Percentiles rank a stretch among this genome's conserved stretches.
Evolutionary conservation across 176 grass and related monocot genomes (phyloP).

Genomic region (Typha latifolia): DNA sequence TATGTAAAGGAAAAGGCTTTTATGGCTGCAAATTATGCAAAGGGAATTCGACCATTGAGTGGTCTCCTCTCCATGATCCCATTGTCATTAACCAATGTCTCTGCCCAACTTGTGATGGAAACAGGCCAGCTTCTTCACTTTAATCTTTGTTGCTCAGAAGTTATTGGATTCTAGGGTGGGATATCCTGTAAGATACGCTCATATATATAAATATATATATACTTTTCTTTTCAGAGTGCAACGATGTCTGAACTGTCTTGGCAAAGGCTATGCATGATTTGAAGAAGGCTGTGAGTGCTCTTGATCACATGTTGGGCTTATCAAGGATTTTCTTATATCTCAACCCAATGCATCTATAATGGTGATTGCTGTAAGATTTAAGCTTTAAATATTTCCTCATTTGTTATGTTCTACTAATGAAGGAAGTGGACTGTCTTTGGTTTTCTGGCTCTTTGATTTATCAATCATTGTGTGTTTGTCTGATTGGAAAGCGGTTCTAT

Average conservation of each 20-base stretch:
- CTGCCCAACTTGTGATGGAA: slow-evolving; percentile 90
- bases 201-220: not conserved
- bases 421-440: too few relatives aligned
- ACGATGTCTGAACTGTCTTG: slow-evolving; percentile 78
- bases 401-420: too few relatives aligned
- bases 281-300: not conserved
- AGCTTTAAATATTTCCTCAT: not conserved
- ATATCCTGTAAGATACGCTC: not conserved
- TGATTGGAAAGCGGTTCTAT: too few relatives aligned
- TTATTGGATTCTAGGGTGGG: not conserved
- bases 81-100: slow-evolving; percentile 78
- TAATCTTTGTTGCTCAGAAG: not conserved
- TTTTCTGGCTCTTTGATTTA: too few relatives aligned
- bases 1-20: slow-evolving; percentile 70
- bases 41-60: slow-evolving; percentile 54
- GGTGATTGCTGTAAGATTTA: not conserved
- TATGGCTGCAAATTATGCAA: slow-evolving; percentile 81
- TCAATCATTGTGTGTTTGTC: too few relatives aligned
- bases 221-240: slow-evolving; percentile 39
- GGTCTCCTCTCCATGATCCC: slow-evolving; percentile 84
- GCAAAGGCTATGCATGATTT: slow-evolving; percentile 61
- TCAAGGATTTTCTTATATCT: not conserved
- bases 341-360: not conserved
- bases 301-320: not conserved
- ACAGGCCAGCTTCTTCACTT: slow-evolving; percentile 31